Conservation (phyloP, 345 rosid species). For the Hirschfeldia incana region DNA sequence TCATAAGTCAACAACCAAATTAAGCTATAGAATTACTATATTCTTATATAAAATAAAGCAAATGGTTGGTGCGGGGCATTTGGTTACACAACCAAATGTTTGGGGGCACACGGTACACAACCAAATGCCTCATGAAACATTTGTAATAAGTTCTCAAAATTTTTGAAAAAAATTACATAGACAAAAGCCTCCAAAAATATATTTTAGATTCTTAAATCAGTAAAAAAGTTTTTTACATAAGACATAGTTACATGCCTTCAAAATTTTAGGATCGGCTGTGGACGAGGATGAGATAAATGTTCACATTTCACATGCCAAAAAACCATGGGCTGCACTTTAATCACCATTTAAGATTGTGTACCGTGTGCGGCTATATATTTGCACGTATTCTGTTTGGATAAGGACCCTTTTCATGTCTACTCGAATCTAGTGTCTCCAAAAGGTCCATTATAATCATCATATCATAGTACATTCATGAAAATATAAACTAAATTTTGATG, state of each 20-base stretch:
- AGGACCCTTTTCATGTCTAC: neutral
- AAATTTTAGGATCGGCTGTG: too few relatives aligned
- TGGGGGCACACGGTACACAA: too few relatives aligned
- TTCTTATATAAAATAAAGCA: neutral
- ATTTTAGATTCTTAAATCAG: too few relatives aligned
- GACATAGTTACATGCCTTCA: too few relatives aligned
- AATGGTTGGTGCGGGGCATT: slow-evolving; percentile 7
- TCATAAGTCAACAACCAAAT: neutral
- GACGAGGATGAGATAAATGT: slow-evolving; percentile 21
- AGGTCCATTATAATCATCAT: neutral
- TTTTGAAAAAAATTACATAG: neutral
- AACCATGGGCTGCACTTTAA: slow-evolving; percentile 34
- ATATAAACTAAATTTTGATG: neutral
- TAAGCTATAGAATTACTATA: neutral
- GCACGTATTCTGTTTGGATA: slow-evolving; percentile 16
- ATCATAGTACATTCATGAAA: neutral
- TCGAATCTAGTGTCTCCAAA: neutral
- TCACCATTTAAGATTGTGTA: slow-evolving; percentile 3
- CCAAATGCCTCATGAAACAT: too few relatives aligned
- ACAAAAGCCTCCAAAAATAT: too few relatives aligned
- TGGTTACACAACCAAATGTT: too few relatives aligned
- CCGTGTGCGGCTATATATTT: slow-evolving; percentile 10
- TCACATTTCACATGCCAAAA: slow-evolving; percentile 30
- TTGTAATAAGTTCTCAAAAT: too few relatives aligned
- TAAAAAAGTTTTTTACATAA: too few relatives aligned